Percentiles rank a stretch among this genome's conserved stretches.
Conservation (phyloP, 2,329 filamentous ascomycete genomes). For the Fonsecaea erecta region DNA sequence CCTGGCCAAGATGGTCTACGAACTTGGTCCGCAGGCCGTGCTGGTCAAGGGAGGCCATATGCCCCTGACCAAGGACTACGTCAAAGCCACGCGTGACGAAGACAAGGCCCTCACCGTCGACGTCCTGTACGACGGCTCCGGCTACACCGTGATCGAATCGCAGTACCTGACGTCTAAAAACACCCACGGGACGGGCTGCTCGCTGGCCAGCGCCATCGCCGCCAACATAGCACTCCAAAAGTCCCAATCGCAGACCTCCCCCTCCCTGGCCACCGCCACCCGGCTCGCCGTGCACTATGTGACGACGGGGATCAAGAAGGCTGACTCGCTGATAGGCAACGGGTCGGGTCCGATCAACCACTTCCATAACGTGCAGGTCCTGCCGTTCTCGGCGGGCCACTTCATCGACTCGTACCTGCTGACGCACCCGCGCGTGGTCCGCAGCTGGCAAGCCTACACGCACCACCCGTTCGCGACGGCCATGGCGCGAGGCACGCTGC, state of each 20-base stretch:
- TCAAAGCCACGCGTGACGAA: slow-evolving; percentile 60
- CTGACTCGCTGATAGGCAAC: slow-evolving; percentile 53
- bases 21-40: slow-evolving; percentile 76
- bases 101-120: slow-evolving; percentile 74
- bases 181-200: slow-evolving; percentile 95
- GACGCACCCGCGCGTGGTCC: slow-evolving; percentile 72
- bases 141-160: slow-evolving; percentile 67
- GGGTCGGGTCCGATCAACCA: slow-evolving; percentile 70
- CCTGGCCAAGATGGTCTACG: slow-evolving; percentile 68
- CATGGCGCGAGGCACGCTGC: slow-evolving; percentile 75
- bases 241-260: slow-evolving; percentile 4
- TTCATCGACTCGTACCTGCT: slow-evolving; percentile 81
- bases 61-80: slow-evolving; percentile 70
- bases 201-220: slow-evolving; percentile 76
- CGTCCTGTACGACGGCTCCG: slow-evolving; percentile 67
- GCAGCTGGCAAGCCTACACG: slow-evolving; percentile 75
- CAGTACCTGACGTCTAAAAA: slow-evolving; percentile 74
- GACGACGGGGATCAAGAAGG: slow-evolving; percentile 64
- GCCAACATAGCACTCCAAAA: slow-evolving; percentile 58
- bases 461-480: slow-evolving; percentile 81
- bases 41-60: slow-evolving; percentile 89
- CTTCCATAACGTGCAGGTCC: slow-evolving; percentile 64
- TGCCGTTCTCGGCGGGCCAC: slow-evolving; percentile 67
- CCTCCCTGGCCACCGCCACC: slow-evolving; percentile 54
- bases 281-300: slow-evolving; percentile 63